A percentile compares a stretch with the other conserved stretches of the same genome.
Evolutionary conservation across 2,329 filamentous ascomycete genomes (phyloP).

Genomic region (Triangularia setosa): DNA sequence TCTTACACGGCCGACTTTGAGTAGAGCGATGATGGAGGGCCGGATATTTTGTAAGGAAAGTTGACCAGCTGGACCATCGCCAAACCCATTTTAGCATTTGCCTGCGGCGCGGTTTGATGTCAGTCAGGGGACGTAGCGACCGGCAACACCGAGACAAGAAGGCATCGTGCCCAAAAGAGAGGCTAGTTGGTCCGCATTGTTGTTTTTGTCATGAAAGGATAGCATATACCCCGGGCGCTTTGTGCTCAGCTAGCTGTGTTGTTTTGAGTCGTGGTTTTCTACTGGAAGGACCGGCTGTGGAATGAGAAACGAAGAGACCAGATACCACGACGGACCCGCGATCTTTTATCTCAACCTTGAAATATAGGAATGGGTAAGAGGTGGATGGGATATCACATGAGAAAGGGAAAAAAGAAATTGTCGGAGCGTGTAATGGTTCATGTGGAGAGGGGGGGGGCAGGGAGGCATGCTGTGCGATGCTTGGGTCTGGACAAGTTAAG

Average conservation of each 20-base stretch:
- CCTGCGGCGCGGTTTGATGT: neutral
- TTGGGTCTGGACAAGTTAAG: neutral
- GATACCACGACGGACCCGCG: neutral
- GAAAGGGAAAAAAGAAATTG: neutral
- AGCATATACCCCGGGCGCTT: neutral
- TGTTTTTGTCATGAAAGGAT: neutral
- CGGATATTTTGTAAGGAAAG: neutral
- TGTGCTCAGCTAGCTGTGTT: neutral
- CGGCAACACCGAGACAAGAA: neutral
- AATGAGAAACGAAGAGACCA: neutral
- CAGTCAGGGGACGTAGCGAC: neutral
- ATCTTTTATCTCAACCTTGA: neutral
- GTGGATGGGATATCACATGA: neutral
- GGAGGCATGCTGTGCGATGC: neutral
- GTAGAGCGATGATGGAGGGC: slow-evolving; percentile 35
- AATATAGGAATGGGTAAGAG: neutral
- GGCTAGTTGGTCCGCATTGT: neutral
- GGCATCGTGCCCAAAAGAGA: neutral
- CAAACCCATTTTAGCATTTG: neutral
- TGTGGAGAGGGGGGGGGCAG: neutral
- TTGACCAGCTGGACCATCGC: neutral
- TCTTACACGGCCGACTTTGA: slow-evolving; percentile 94
- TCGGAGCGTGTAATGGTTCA: neutral
- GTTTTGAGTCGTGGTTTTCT: neutral
- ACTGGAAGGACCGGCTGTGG: neutral